Evolutionary conservation across 164 flowering plant genomes (phyloP).

Genomic region (Pachysandra terminalis): DNA sequence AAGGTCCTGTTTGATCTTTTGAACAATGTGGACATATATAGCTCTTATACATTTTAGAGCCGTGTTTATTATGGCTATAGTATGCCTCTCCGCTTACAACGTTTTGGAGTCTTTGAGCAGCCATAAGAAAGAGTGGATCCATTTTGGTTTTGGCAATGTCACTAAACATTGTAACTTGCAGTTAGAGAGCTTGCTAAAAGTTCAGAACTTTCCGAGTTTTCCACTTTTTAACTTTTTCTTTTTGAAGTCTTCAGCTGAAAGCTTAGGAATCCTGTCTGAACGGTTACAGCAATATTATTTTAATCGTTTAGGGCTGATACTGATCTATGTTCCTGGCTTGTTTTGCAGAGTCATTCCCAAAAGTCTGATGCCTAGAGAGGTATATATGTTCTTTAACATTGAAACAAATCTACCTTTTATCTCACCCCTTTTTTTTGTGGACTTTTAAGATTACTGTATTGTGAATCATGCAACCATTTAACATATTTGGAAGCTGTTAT

Average conservation of each 20-base stretch:
- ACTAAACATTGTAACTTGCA: constrained; percentile 4
- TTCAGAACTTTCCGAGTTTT: not conserved
- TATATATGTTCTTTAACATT: constrained; percentile 21
- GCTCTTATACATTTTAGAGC: not conserved
- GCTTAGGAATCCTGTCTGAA: not conserved
- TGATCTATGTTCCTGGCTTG: constrained; percentile 1
- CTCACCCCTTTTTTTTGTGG: too few relatives aligned
- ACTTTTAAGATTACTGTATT: too few relatives aligned
- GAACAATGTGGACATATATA: not conserved
- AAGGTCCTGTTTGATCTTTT: not conserved
- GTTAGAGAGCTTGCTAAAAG: constrained; percentile 3
- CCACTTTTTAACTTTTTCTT: not conserved
- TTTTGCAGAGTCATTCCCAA: constrained; percentile 81
- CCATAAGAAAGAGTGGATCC: constrained; percentile 15
- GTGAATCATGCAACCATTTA: too few relatives aligned
- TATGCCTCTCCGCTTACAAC: not conserved
- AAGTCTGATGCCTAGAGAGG: constrained; percentile 86
- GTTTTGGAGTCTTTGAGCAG: constrained; percentile 7
- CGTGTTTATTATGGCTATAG: not conserved
- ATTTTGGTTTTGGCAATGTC: constrained; percentile 17
- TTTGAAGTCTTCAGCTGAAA: not conserved
- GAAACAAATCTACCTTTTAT: not conserved
- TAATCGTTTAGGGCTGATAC: not conserved
- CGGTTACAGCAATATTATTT: not conserved
- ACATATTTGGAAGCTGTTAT: too few relatives aligned